Conservation (phyloP, 495 filamentous ascomycete species). For the Neurospora tetraspora region DNA sequence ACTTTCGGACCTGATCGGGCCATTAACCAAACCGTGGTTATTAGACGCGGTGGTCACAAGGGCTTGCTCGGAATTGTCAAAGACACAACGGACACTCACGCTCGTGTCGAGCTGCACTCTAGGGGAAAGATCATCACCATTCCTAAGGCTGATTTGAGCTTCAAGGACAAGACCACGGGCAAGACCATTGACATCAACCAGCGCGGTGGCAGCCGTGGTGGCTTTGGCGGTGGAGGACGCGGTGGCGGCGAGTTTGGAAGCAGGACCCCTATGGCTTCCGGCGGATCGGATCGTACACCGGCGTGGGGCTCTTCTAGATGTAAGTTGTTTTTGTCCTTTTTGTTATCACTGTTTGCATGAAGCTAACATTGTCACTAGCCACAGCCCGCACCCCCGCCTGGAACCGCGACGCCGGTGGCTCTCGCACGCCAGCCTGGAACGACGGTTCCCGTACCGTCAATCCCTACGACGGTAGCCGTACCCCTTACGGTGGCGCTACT, state of each 20-base stretch:
- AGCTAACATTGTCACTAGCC: constrained; percentile 34
- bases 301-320: constrained; percentile 54
- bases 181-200: constrained; percentile 58
- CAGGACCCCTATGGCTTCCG: constrained; percentile 55
- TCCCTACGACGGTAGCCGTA: constrained; percentile 71
- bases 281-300: constrained; percentile 54
- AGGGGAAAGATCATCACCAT: constrained; percentile 81
- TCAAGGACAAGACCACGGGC: constrained; percentile 78
- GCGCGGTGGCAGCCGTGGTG: constrained; percentile 47
- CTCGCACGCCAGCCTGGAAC: constrained; percentile 72
- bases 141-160: constrained; percentile 61
- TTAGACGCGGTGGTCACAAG: constrained; percentile 78
- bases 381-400: constrained; percentile 55
- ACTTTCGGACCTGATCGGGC: constrained; percentile 72
- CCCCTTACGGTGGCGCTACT: constrained; percentile 49
- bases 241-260: constrained; percentile 39
- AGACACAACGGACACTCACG: constrained; percentile 74
- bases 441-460: constrained; percentile 67
- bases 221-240: constrained; percentile 37
- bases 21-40: constrained; percentile 81
- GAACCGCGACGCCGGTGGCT: constrained; percentile 44
- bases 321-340: constrained; percentile 31
- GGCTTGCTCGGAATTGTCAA: constrained; percentile 91
- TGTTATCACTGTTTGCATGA: not conserved
- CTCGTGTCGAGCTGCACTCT: constrained; percentile 84